These are phyloP conservation scores for Saposhnikovia divaricata DNA, from an alignment of 129 eudicot genomes.

Conservation along the genomic window DNA sequence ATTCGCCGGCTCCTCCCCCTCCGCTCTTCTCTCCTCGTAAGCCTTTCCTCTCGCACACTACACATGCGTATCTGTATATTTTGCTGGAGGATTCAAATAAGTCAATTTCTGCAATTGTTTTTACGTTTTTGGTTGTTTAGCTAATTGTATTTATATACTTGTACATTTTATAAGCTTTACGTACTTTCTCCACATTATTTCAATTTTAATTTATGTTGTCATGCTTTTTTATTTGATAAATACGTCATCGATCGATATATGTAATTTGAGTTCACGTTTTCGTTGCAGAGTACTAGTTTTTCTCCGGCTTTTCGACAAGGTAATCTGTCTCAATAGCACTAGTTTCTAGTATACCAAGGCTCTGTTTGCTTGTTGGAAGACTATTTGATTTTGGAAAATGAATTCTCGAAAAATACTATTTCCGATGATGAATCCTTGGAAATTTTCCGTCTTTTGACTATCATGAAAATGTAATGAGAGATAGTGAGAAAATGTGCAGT, in stretches of 20 bases:
- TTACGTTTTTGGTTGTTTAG: too few species aligned
- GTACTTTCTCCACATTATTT: not conserved
- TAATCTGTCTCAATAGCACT: not conserved
- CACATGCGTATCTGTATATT: not conserved
- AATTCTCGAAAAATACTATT: too few species aligned
- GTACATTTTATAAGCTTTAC: not conserved
- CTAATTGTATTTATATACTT: too few species aligned
- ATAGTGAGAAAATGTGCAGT: too few species aligned
- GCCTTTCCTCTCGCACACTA: constrained; percentile 8
- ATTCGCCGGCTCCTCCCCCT: constrained; percentile 33
- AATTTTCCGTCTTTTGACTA: too few species aligned
- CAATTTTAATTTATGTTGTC: not conserved
- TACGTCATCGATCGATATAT: too few species aligned
- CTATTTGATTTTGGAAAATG: too few species aligned
- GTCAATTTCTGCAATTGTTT: too few species aligned
- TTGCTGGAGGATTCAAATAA: too few species aligned
- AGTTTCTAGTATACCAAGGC: not conserved
- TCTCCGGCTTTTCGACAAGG: constrained; percentile 26
- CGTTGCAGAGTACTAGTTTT: constrained; percentile 26
- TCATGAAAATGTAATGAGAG: too few species aligned
- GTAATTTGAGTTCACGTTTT: not conserved
- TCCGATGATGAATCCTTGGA: too few species aligned
- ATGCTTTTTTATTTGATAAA: not conserved
- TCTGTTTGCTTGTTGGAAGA: not conserved
- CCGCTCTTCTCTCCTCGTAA: constrained; percentile 34